phyloP scores from a whole-genome alignment of 345 rosid genomes.

The Trapa bicornis region DNA sequence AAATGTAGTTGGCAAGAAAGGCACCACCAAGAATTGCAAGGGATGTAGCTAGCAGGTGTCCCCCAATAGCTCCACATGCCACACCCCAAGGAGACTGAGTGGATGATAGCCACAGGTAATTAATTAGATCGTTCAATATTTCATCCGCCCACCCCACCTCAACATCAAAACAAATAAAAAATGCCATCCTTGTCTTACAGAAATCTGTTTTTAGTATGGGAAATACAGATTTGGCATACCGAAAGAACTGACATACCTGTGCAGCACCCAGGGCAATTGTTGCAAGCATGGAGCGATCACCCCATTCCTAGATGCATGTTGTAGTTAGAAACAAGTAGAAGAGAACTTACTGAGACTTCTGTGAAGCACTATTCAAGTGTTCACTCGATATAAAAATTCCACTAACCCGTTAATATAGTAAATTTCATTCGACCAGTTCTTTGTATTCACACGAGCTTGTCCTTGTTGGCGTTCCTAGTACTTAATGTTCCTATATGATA shows the following conservation, averaged over 20 bases:
- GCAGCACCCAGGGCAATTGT: slow-evolving; percentile 97
- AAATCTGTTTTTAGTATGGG: background rate
- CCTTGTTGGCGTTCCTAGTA: too few species aligned
- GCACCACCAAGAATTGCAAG: slow-evolving; percentile 88
- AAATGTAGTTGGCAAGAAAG: slow-evolving; percentile 80
- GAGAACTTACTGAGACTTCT: background rate
- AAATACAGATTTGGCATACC: background rate
- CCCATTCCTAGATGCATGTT: slow-evolving; percentile 71
- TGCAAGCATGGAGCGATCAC: slow-evolving; percentile 99
- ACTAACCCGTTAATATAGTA: too few species aligned
- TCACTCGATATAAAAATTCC: too few species aligned
- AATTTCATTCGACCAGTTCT: too few species aligned
- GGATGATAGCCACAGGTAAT: slow-evolving; percentile 1
- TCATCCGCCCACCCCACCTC: background rate
- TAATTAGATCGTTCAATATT: background rate
- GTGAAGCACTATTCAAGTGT: too few species aligned
- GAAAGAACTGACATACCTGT: slow-evolving; percentile 34
- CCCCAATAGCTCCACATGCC: slow-evolving; percentile 90
- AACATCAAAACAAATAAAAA: too few species aligned
- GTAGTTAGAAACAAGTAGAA: background rate
- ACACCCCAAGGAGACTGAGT: slow-evolving; percentile 92
- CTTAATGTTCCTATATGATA: too few species aligned
- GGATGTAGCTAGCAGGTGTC: slow-evolving; percentile 77
- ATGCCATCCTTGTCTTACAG: background rate
- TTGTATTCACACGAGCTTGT: too few species aligned